Evolutionary conservation across 106 monocot species (phyloP), one percentile per base, ranked within the genome.

Genomic region (Dendrobium huoshanense): DNA sequence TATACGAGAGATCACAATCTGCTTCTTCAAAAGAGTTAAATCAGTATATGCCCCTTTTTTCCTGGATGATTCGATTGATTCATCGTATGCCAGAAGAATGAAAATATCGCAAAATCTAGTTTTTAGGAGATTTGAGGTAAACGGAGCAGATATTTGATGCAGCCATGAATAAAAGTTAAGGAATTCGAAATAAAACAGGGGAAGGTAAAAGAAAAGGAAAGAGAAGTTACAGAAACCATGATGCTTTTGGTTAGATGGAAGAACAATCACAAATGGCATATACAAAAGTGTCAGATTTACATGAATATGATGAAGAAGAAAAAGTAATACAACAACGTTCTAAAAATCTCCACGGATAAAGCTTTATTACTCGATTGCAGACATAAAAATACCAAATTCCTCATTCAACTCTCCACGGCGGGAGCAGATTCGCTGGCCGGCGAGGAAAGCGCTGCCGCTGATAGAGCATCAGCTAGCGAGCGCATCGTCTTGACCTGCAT

Each of bases 401-500:
- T 18, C 45, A 9, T 4, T 76, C 76, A 76, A 41, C 49, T 75
- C 43, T 43, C 64, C 5, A 1, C 43, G 31, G 20, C 20, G n/a
- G 20, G 74, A 75, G 43, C 43, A 75, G 74, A 44, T 20, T 44
- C 74, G 20, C 20, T 15, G 13, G 40, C 2, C 19, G 74, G 76
- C 9, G 45, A 13, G 25, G 76, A 76, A 22, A 76, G 45, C 1
- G 84, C 31, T 6, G 89, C 75, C 1, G 86, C 79, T 0, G 89
- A 87, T 15, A 94, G 77, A 15, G 94, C 92, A 67, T 92, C 88
- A 2, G 90, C 84, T 31, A 95, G 85, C 4, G 88, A 87, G 15
- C 85, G 80, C 94, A 95, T 95, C n/a, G 94, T 84, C 84, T 84
- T 92, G 51, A 90, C 92, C 82, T 95, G 94, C 91, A 95, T 78